Evolutionary conservation across 2,329 filamentous ascomycete genomes (phyloP), one percentile per base, ranked within the genome.

Genomic region (Chrysoporthe austroafricana): DNA sequence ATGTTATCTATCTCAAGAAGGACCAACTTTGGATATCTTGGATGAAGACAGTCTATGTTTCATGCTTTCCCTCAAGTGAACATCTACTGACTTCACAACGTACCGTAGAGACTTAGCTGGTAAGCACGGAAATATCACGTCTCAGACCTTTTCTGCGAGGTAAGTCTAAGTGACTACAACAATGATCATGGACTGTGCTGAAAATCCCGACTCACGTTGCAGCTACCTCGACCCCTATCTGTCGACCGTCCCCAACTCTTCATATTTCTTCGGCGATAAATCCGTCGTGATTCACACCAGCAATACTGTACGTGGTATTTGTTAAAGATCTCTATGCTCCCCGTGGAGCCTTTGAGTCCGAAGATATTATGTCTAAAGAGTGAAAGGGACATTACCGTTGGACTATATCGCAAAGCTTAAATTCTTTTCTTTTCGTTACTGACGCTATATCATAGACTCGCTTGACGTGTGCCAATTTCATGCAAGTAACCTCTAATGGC

Each of bases 101-200:
- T n/a, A 13, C 4, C 18, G n/a, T n/a, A 46, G 44, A 57, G 54
- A 57, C 18, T 34, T 57, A 7, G 54, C 54, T 14, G 54, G 54
- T 2, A 57, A 57, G 54, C 54, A 57, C 54, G 54, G 54, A 36
- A 57, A 57, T 18, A 34, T 57, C 54, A 57, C 54, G 11, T 57
- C 54, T 32, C 54, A 57, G 2, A 57, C 26, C 9, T 57, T 57
- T 11, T 57, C 54, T n/a, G 26, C 26, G 5, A 57, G 54, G 54
- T 57, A 34, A 16, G 54, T 18, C 14, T 1, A 14, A 57, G 5
- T 8, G 54, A 18, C 34, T 34, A n/a, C 1, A 4, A 54, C 9
- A 54, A 54, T 54, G 50, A n/a, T 54, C 9, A 54, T 54, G 16
- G 14, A 18, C 21, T n/a, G 50, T 26, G 26, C 18, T 32, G 50